Evolutionary conservation across 352 stramenopile genomes (phyloP).

Genomic region (Globisporangium heterothallicum): DNA sequence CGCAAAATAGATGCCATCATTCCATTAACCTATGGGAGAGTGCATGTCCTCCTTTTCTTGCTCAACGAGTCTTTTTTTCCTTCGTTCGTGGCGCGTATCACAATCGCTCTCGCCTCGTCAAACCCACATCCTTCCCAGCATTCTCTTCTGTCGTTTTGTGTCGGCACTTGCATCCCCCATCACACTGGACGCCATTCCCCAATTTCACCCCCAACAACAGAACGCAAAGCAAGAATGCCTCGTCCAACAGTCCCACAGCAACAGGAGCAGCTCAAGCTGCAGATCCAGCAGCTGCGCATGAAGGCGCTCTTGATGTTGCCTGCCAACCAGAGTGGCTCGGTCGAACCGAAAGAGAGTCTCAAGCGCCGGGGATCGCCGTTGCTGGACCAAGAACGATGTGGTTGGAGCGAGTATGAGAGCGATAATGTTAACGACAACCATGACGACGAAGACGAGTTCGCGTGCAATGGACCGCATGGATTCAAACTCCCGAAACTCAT

Average conservation of each 20-base stretch:
- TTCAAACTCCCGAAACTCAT: neutral
- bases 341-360: neutral
- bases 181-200: too few species aligned
- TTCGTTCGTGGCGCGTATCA: neutral
- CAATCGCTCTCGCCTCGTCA: neutral
- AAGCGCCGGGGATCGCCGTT: neutral
- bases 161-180: too few species aligned
- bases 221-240: too few species aligned
- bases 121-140: neutral
- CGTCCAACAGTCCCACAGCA: neutral
- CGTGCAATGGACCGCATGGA: neutral
- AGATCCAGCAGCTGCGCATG: neutral
- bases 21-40: neutral
- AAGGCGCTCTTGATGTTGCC: neutral
- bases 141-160: neutral
- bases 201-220: too few species aligned
- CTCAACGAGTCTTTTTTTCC: too few species aligned
- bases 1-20: neutral
- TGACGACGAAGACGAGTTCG: neutral
- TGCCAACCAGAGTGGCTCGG: neutral
- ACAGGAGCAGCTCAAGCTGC: neutral
- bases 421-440: neutral
- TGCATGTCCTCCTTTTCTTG: neutral
- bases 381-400: neutral
- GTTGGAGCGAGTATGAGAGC: neutral